phyloP scores from a whole-genome alignment of 2,329 filamentous ascomycete species.

The Pestalotiopsis sp. region DNA sequence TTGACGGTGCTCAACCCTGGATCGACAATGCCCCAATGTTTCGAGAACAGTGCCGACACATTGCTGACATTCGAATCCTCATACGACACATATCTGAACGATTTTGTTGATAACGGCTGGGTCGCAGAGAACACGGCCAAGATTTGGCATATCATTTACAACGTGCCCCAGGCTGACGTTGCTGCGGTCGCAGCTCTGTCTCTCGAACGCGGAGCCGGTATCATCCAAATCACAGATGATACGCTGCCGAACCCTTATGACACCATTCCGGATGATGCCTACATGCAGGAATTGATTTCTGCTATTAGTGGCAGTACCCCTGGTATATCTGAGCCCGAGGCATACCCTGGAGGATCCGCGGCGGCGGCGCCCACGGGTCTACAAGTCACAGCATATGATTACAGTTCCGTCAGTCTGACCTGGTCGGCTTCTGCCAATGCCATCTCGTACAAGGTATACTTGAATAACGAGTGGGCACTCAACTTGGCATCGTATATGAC shows the following conservation, averaged over 20 bases:
- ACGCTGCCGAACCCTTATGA: background rate
- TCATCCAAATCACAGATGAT: conserved; percentile 1
- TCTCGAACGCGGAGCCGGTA: background rate
- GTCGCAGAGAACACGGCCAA: background rate
- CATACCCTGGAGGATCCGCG: background rate
- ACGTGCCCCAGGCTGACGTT: background rate
- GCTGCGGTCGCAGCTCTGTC: background rate
- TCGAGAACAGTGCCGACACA: background rate
- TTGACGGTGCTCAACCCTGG: background rate
- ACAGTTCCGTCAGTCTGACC: background rate
- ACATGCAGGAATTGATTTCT: background rate
- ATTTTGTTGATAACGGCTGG: background rate
- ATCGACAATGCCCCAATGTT: background rate
- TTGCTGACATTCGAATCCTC: background rate
- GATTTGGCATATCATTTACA: conserved; percentile 2
- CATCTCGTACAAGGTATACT: background rate
- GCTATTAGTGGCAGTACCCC: background rate
- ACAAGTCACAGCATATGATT: background rate
- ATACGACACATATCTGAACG: background rate
- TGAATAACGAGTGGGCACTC: background rate
- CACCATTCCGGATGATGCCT: background rate
- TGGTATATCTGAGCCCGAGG: background rate
- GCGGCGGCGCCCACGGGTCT: background rate
- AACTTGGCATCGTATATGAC: background rate
- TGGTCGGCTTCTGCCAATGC: background rate